Conservation (phyloP, 2,329 filamentous ascomycete species). For the Epichloe coenophiala region DNA sequence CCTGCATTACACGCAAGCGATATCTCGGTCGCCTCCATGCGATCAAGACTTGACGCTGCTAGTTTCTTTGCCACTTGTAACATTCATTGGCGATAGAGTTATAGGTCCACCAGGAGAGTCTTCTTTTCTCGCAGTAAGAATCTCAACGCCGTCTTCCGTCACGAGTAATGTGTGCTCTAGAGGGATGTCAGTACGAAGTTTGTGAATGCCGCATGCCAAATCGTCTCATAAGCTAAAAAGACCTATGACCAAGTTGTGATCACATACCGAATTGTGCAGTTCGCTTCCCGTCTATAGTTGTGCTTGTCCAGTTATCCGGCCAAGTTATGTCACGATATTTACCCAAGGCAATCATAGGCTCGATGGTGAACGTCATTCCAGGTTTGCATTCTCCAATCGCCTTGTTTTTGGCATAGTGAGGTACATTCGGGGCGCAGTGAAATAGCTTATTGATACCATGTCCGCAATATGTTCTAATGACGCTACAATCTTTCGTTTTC, state of each 20-base stretch:
- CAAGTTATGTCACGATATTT: constrained; percentile 88
- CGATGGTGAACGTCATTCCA: constrained; percentile 98
- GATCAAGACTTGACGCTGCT: neutral
- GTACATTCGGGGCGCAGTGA: constrained; percentile 86
- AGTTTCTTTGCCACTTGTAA: constrained; percentile 5
- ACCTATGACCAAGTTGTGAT: neutral
- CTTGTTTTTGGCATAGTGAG: constrained; percentile 98
- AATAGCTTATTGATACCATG: constrained; percentile 92
- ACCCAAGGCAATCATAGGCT: constrained; percentile 93
- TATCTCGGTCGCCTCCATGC: too few relatives aligned
- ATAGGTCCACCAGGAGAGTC: constrained; percentile 66
- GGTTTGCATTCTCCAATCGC: constrained; percentile 86
- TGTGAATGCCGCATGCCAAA: neutral
- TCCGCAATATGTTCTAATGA: constrained; percentile 91
- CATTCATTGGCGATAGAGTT: constrained; percentile 33
- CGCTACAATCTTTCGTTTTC: constrained; percentile 71
- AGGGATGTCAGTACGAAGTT: neutral
- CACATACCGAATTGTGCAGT: constrained; percentile 82
- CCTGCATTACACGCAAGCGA: too few relatives aligned
- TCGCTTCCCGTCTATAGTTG: constrained; percentile 74
- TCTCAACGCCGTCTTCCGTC: constrained; percentile 69
- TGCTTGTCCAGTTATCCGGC: constrained; percentile 98
- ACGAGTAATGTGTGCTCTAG: constrained; percentile 71
- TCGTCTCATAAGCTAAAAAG: neutral
- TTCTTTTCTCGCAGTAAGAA: constrained; percentile 59